phyloP scores from a whole-genome alignment of 169 alveolate species.

The Eimeria acervulina region DNA sequence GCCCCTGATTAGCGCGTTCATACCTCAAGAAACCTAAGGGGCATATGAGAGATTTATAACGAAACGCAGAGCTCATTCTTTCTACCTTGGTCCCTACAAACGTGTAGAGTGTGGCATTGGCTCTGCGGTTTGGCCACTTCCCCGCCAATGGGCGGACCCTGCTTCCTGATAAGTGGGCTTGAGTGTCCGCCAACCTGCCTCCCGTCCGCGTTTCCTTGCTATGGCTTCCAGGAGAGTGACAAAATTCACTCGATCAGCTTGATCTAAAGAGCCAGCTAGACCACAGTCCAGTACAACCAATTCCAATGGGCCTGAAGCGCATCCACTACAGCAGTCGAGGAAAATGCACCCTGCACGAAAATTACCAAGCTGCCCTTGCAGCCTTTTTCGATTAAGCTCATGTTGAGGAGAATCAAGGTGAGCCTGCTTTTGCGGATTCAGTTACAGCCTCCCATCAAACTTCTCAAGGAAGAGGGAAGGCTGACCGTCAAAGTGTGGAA shows the following conservation, averaged over 20 bases:
- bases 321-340: not conserved
- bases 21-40: not conserved
- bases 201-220: constrained; percentile 62
- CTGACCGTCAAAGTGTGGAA: constrained; percentile 34
- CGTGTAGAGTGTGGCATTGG: not conserved
- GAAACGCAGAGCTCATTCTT: not conserved
- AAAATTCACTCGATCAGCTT: constrained; percentile 72
- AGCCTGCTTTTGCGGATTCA: not conserved
- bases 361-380: not conserved
- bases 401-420: not conserved
- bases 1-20: not conserved
- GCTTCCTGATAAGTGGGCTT: not conserved
- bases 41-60: not conserved
- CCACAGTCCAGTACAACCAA: constrained; percentile 83
- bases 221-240: constrained; percentile 65
- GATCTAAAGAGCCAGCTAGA: constrained; percentile 65
- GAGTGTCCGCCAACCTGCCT: constrained; percentile 69
- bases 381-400: not conserved
- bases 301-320: constrained; percentile 33
- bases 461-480: not conserved
- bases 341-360: not conserved
- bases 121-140: not conserved
- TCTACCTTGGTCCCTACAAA: not conserved
- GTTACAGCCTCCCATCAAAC: not conserved
- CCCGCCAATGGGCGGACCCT: not conserved